Base-by-base conservation (phyloP, 1,139 yeast species). In the Pichia sorboxylosa region DNA sequence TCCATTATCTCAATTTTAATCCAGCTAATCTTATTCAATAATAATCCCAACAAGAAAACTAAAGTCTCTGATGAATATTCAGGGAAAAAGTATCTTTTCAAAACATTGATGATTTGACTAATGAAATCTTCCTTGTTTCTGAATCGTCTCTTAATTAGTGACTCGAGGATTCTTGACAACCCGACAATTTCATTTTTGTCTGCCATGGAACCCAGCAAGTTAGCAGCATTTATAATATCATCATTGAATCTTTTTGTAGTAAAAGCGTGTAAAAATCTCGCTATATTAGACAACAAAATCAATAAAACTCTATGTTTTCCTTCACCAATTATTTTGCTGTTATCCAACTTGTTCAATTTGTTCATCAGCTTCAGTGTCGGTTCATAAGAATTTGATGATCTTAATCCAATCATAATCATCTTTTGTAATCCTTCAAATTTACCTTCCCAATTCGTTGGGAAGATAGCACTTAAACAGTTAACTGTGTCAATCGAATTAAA, bases 401-500 rank as follows among this genome's bases (percentile, higher is more conserved):
- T 61, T 39, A 90, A 60, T 0, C 99, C 99, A 29, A 73, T 73
- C 65, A 83, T 61, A 0, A 87, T 73, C 20, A 79, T 67, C 33
- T 70, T 76, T 46, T 85, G 94, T 9, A 92, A 59, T 0, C 98
- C 98, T 47, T 79, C 90, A 52, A 87, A 90, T 35, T 76, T 69
- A 1, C 96, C 95, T 49, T 84, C 94, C 98, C 98, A 92, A 42
- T 82, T 80, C 0, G 93, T 78, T 1, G 99, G 99, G 52, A 87
- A 90, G 0, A 92, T 80, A 0, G 92, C 71, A 15, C 83, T 70
- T 36, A 87, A 63, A 53, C 93, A 78, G 15, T 80, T 71, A 2
- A 85, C 90, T 0, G 94, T 84, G 37, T 83, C 94, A 0, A 78
- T 80, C 1, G 94, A 76, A 45, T 81, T 87, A 37, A 85, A 59